Evolutionary conservation across 1,284 basidiomycete genomes (phyloP), one percentile per base, ranked within the genome.

Genomic region (Moesziomyces globuligerus): DNA sequence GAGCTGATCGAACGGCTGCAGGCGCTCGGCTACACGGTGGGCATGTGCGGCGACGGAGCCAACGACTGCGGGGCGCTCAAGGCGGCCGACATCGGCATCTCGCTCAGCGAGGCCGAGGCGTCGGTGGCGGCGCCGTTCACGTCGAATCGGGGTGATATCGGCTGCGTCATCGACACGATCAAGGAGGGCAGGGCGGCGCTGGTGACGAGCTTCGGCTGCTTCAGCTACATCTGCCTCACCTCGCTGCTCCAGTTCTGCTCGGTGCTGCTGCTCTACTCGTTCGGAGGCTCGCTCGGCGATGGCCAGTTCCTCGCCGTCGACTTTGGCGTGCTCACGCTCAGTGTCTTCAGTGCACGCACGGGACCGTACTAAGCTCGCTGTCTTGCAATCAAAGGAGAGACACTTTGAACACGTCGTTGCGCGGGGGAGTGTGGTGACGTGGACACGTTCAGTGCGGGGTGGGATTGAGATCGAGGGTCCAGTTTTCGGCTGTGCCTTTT

Each of bases 51-150:
- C 37, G 96, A 99, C 81, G 96, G 96, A 26, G 96, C 96, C 6
- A 98, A 99, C 83, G 96, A 99, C 81, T 98, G 95, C 81, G 94
- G 95, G 26, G 96, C 96, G 20, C 87, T 99, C 72, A 99, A 98
- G 84, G 94, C 96, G 6, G 96, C 96, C 11, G 96, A 99, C 78
- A 94, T 99, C 28, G 96, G 96, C 1, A 89, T 99, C 45, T 98
- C 94, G 4, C 84, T 99, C 15, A 96, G 93, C 0, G 96, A 99
- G 83, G 96, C 96, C 0, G 96, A 99, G 83, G 96, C 96, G 2
- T 95, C 92, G 15, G 95, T 99, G n/a, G 96, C 96, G 3, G 96
- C 96, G 10, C 96, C 96, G 1, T 98, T 99, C 83, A 98, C 96
- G 4, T 91, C 91, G 66, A 90, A 90, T 41, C 92, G 89, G 1